Evolutionary conservation across 805 yeast genomes (phyloP), one percentile per base, ranked within the genome.

Genomic region (Metschnikowia orientalis): DNA sequence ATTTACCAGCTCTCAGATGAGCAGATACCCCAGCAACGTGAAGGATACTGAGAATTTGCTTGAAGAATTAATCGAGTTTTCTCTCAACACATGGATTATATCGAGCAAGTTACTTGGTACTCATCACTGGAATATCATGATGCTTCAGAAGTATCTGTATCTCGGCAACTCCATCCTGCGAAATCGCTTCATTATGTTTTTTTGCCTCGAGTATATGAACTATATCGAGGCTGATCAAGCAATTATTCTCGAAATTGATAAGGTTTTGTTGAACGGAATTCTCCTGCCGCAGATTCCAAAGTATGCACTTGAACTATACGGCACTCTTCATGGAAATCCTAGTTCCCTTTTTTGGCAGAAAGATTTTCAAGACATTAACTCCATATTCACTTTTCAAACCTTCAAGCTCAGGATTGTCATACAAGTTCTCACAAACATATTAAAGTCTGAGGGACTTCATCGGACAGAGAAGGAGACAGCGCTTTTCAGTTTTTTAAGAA

Each of bases 161-260:
- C 44, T 61, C 30, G 72, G 72, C 3, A 64, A 64, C 35, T 34
- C 49, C 0, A 45, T 48, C 16, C 66, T 62, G 63, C 39, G 71
- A 38, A 56, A 55, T 6, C 52, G 54, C 33, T 65, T 59, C 42
- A 37, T 49, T 2, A 37, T 61, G 28, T 55, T 42, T 23, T 47
- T 64, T 16, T 57, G 56, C 36, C 28, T 34, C 10, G 56, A 54
- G 25, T 43, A 59, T 8, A 41, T 59, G 23, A 38, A 46, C 12
- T 50, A 41, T 29, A 45, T 54, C 2, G 35, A 34, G 6, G 32
- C 53, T 11, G 37, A 47, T 4, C 44, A 47, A 3, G 32, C 23
- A 5, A 34, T 28, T n/a, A 19, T 43, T 6, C 34, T 32, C 6
- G 43, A 41, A 19, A 36, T 46, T 13, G 50, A 46, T 25, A 35